Conservation (phyloP, 2,329 filamentous ascomycete genomes). For the Pseudophaeomoniella oleicola region DNA sequence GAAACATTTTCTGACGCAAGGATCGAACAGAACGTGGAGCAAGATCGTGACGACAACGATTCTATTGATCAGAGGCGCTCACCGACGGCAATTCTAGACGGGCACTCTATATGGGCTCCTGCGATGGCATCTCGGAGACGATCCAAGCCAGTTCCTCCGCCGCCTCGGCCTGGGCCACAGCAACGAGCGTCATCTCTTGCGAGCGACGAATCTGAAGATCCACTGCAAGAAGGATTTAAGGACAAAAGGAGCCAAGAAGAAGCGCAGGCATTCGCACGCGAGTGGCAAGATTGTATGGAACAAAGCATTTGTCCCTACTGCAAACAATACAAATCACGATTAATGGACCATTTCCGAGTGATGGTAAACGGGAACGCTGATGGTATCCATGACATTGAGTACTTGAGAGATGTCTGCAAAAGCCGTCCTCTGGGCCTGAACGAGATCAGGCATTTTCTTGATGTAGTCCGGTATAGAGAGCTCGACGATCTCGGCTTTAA, state of each 20-base stretch:
- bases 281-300: constrained; percentile 4
- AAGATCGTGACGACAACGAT: background rate
- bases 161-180: background rate
- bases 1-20: constrained; percentile 3
- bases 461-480: constrained; percentile 11
- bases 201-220: constrained; percentile 11
- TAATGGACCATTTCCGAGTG: constrained; percentile 8
- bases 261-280: background rate
- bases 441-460: constrained; percentile 8
- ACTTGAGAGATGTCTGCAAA: constrained; percentile 7
- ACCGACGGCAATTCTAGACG: background rate
- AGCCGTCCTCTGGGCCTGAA: constrained; percentile 1
- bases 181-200: constrained; percentile 2
- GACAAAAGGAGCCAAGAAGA: constrained; percentile 1
- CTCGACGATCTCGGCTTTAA: constrained; percentile 9
- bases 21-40: background rate
- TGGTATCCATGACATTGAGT: constrained; percentile 9
- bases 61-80: background rate
- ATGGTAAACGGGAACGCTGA: constrained; percentile 4
- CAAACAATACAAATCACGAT: constrained; percentile 4
- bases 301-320: constrained; percentile 10
- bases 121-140: constrained; percentile 3
- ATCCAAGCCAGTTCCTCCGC: background rate
- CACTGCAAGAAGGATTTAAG: constrained; percentile 10
- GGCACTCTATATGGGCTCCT: constrained; percentile 1